phyloP scores from a whole-genome alignment of 2,329 filamentous ascomycete genomes.

The Dactylellina drechsleri region DNA sequence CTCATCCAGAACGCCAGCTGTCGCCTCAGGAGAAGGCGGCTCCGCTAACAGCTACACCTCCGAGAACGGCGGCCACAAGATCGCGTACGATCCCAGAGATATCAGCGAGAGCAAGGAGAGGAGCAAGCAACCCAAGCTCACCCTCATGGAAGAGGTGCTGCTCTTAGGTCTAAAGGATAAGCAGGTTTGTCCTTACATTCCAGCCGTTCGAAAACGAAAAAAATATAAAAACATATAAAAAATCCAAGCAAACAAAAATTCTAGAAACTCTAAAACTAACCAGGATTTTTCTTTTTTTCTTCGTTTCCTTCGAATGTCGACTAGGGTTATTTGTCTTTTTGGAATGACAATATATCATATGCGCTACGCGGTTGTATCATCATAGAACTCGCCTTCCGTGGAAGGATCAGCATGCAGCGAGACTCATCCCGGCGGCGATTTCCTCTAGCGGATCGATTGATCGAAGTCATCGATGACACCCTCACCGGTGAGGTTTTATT shows the following conservation, averaged over 20 bases:
- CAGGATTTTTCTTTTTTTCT: too few relatives aligned
- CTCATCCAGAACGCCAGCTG: slow-evolving; percentile 69
- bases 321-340: slow-evolving; percentile 97
- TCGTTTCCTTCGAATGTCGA: neutral
- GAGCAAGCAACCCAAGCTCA: slow-evolving; percentile 97
- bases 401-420: slow-evolving; percentile 98
- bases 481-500: slow-evolving; percentile 95
- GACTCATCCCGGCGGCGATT: slow-evolving; percentile 91
- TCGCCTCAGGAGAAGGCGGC: slow-evolving; percentile 71
- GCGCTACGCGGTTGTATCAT: slow-evolving; percentile 97
- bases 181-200: slow-evolving; percentile 74
- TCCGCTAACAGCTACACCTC: slow-evolving; percentile 79
- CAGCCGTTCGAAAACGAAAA: neutral
- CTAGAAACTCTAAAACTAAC: too few relatives aligned
- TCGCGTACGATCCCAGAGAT: slow-evolving; percentile 91
- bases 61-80: slow-evolving; percentile 75
- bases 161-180: slow-evolving; percentile 97
- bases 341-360: slow-evolving; percentile 99
- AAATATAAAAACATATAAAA: neutral
- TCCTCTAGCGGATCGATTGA: slow-evolving; percentile 88
- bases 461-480: slow-evolving; percentile 96
- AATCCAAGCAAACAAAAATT: neutral
- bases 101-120: slow-evolving; percentile 96
- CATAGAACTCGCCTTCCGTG: slow-evolving; percentile 93
- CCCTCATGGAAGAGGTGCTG: slow-evolving; percentile 97